These are phyloP conservation scores for Schizothecium vesticola DNA, from an alignment of 495 filamentous ascomycete genomes.

Conservation along the genomic window DNA sequence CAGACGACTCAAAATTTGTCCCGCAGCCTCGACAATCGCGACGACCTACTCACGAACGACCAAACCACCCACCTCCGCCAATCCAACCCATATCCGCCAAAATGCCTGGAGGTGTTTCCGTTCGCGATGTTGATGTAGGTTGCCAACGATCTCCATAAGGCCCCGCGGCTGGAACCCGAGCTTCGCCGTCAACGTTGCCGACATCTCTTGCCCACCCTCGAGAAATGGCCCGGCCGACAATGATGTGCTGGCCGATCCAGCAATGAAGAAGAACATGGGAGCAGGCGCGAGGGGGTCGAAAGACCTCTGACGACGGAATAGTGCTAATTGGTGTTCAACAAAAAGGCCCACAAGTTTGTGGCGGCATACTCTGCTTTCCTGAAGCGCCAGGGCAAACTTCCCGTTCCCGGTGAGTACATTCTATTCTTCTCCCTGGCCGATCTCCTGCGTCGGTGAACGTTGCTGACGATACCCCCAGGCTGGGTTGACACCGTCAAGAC, in stretches of 20 bases:
- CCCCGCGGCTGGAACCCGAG: constrained; percentile 25
- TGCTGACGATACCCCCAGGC: constrained; percentile 43
- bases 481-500: constrained; percentile 99
- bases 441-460: neutral
- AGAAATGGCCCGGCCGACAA: constrained; percentile 22
- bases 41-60: constrained; percentile 21
- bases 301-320: constrained; percentile 57
- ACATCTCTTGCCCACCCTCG: constrained; percentile 7
- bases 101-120: constrained; percentile 76
- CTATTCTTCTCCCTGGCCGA: constrained; percentile 9
- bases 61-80: constrained; percentile 18
- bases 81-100: constrained; percentile 47
- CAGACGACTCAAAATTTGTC: constrained; percentile 19
- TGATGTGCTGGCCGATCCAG: constrained; percentile 19
- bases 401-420: constrained; percentile 70
- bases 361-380: constrained; percentile 90
- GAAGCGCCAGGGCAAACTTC: constrained; percentile 98
- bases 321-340: constrained; percentile 46
- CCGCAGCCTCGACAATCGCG: constrained; percentile 13
- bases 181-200: constrained; percentile 24
- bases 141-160: constrained; percentile 26
- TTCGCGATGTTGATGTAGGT: constrained; percentile 90
- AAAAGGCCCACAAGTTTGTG: constrained; percentile 89
- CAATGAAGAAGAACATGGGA: constrained; percentile 34
- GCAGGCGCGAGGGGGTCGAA: constrained; percentile 56